Conservation (phyloP, 1,139 yeast species). For the Debaryomycetaceae sp. region DNA sequence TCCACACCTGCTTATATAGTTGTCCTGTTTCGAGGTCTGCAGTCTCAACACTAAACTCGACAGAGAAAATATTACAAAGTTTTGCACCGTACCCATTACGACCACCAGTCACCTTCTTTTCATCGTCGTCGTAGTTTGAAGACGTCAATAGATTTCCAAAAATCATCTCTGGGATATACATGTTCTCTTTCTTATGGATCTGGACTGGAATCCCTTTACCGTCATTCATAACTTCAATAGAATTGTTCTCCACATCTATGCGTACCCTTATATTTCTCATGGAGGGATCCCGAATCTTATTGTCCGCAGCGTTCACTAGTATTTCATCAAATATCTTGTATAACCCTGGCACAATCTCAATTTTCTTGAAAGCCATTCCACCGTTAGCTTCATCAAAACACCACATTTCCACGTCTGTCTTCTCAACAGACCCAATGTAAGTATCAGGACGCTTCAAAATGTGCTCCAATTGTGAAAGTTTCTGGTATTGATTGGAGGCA, state of each 20-base stretch:
- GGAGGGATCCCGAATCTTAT: constrained; percentile 88
- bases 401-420: constrained; percentile 81
- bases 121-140: constrained; percentile 92
- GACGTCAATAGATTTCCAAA: constrained; percentile 95
- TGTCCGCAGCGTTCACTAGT: constrained; percentile 96
- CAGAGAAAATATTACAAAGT: constrained; percentile 82
- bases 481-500: constrained; percentile 83
- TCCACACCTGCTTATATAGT: constrained; percentile 81
- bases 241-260: constrained; percentile 71
- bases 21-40: constrained; percentile 68
- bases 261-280: constrained; percentile 84
- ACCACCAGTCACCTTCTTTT: constrained; percentile 97
- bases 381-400: constrained; percentile 67
- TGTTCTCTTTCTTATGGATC: constrained; percentile 85
- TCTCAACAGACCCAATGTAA: constrained; percentile 92
- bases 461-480: constrained; percentile 92
- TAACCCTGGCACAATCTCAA: constrained; percentile 88
- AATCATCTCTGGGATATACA: constrained; percentile 93
- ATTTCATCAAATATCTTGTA: constrained; percentile 97
- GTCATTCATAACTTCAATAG: constrained; percentile 82
- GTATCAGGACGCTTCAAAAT: constrained; percentile 97
- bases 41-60: constrained; percentile 83
- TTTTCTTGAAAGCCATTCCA: constrained; percentile 68
- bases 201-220: constrained; percentile 97
- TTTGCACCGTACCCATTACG: constrained; percentile 99